A percentile compares a stretch with the other conserved stretches of the same genome.
These are phyloP conservation scores for Neolentinus lepideus DNA, from an alignment of 1,284 basidiomycete genomes.

Conservation along the genomic window DNA sequence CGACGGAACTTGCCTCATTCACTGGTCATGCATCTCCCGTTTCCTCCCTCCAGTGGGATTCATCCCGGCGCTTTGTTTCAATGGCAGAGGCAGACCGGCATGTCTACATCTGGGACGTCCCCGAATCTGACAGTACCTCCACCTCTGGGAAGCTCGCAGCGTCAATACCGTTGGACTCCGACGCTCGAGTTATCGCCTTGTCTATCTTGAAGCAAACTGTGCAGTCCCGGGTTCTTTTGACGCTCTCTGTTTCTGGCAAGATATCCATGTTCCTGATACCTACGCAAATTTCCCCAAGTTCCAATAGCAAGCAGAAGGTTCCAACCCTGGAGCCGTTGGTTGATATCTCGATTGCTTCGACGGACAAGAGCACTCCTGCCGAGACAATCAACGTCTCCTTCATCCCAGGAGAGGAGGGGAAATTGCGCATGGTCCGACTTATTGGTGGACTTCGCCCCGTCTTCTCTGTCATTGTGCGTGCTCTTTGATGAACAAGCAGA, in stretches of 20 bases:
- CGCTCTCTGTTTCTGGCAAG: conserved; percentile 61
- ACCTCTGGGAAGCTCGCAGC: conserved; percentile 53
- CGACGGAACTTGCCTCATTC: conserved; percentile 42
- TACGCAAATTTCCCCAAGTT: conserved; percentile 25
- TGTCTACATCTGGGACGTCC: conserved; percentile 59
- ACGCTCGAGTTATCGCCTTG: conserved; percentile 48
- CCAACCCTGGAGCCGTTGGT: conserved; percentile 44
- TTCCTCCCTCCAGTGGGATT: conserved; percentile 43
- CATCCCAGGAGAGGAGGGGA: conserved; percentile 31
- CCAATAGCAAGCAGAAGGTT: conserved; percentile 36
- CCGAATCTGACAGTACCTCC: conserved; percentile 20
- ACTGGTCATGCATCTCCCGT: conserved; percentile 64
- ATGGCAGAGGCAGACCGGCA: conserved; percentile 72
- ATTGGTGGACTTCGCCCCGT: conserved; percentile 60
- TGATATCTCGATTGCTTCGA: conserved; percentile 34
- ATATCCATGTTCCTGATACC: conserved; percentile 59
- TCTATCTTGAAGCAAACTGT: conserved; percentile 22
- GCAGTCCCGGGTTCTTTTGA: conserved; percentile 39
- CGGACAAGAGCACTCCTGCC: conserved; percentile 28
- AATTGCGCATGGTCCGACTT: conserved; percentile 53
- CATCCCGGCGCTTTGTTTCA: conserved; percentile 52
- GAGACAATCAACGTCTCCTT: conserved; percentile 45
- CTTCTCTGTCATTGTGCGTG: conserved; percentile 61
- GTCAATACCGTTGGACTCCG: conserved; percentile 62
- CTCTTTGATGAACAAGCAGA: conserved; percentile 2